Evolutionary conservation across 2,329 filamentous ascomycete species (phyloP), one percentile per base, ranked within the genome.

Genomic region (Diaporthe helianthi): DNA sequence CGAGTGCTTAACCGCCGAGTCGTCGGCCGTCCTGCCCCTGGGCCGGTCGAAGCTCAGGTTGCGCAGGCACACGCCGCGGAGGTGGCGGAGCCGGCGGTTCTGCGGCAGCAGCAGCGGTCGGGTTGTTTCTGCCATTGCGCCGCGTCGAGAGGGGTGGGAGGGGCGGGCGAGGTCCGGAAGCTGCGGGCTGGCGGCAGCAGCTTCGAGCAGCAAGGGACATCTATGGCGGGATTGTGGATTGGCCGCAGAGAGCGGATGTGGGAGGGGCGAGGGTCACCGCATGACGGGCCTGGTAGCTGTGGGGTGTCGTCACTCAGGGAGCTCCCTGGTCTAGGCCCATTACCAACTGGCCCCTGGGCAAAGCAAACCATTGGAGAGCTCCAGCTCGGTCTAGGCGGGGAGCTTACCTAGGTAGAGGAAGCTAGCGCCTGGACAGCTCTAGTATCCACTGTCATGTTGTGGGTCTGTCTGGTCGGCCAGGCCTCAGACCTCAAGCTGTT

Each of bases 51-150:
- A 90, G 71, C 89, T 90, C 52, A 98, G 84, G 79, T 98, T 98
- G 69, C 95, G 93, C 64, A 98, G 83, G 68, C 92, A 95, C 74
- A 98, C 89, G 73, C 93, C 93, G 75, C 93, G 90, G 5, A 98
- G 86, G 83, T 98, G 94, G 67, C 95, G 90, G 65, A 98, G 85
- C 79, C 92, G 94, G 78, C 94, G 92, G 79, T 97, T 98, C 85
- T 96, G 87, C 22, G 88, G 82, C 36, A 89, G 81, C 72, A 91
- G 82, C 51, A 85, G 82, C 49, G 87, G 85, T 49, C 83, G 81
- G 22, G 74, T 73, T 15, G 73, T 69, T 66, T 79, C 75, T 38
- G 78, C 76, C 76, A 77, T 78, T 58, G 73, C 74, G n/a, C n/a
- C n/a, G n/a, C n/a, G 71, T 19, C 15, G 22, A 26, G 17, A 0